Percentiles rank a stretch among this genome's conserved stretches.
These are phyloP conservation scores for Lichina pygmaea DNA, from an alignment of 495 filamentous ascomycete genomes.

Conservation along the genomic window DNA sequence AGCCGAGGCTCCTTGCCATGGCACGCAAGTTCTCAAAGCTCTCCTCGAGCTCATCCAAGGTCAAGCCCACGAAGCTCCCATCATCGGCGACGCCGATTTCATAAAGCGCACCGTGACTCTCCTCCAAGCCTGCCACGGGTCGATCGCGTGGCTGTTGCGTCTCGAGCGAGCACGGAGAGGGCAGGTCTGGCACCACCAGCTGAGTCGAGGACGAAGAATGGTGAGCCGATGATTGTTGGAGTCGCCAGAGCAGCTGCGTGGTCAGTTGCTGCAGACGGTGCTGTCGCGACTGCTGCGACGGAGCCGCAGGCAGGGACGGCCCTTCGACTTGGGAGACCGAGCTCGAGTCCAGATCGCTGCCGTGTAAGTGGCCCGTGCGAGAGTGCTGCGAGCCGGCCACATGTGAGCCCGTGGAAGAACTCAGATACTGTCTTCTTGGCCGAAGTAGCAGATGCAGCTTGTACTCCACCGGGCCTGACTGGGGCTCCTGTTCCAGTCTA, in stretches of 20 bases:
- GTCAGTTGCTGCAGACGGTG: constrained; percentile 72
- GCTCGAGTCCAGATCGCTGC: neutral
- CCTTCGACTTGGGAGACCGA: constrained; percentile 4
- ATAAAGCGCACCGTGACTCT: constrained; percentile 77
- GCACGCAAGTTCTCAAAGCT: constrained; percentile 55
- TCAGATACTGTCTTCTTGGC: constrained; percentile 43
- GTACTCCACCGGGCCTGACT: constrained; percentile 86
- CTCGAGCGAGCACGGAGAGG: constrained; percentile 25
- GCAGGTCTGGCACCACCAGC: constrained; percentile 45
- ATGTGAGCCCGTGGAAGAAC: constrained; percentile 30
- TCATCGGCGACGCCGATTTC: constrained; percentile 94
- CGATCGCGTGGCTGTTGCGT: constrained; percentile 30
- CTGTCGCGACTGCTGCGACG: constrained; percentile 37
- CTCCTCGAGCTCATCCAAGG: constrained; percentile 73
- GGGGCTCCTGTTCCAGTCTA: constrained; percentile 69
- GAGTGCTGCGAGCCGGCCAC: constrained; percentile 33
- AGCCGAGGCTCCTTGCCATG: constrained; percentile 83
- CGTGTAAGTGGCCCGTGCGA: constrained; percentile 12
- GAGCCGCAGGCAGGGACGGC: constrained; percentile 9
- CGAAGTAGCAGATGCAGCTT: constrained; percentile 81
- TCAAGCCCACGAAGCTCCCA: constrained; percentile 73
- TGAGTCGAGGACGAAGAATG: constrained; percentile 47
- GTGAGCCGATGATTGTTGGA: constrained; percentile 84
- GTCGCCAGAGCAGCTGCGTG: constrained; percentile 79
- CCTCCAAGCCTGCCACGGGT: constrained; percentile 59